phyloP scores from a whole-genome alignment of 2,329 filamentous ascomycete genomes.

The Penicillium thymicola region DNA sequence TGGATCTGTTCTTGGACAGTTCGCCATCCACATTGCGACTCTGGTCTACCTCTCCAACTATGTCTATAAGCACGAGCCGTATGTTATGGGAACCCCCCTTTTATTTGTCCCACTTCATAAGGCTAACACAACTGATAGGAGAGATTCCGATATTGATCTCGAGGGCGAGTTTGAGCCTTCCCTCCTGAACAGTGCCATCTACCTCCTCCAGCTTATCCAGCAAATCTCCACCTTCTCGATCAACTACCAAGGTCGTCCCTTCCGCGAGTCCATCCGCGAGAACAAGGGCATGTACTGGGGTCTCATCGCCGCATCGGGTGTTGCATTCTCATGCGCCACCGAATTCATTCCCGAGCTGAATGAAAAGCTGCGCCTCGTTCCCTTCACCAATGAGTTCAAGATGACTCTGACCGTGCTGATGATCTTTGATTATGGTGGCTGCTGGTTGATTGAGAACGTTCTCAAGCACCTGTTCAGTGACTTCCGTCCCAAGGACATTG shows the following conservation, averaged over 20 bases:
- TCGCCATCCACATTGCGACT: constrained; percentile 90
- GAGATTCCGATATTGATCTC: constrained; percentile 69
- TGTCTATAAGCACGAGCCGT: constrained; percentile 82
- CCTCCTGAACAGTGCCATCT: constrained; percentile 93
- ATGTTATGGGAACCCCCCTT: constrained; percentile 43
- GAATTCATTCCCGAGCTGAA: constrained; percentile 96
- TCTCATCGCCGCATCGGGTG: constrained; percentile 80
- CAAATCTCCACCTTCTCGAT: constrained; percentile 99
- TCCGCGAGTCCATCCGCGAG: constrained; percentile 92
- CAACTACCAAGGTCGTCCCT: constrained; percentile 97
- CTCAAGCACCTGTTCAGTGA: constrained; percentile 87
- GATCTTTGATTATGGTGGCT: constrained; percentile 81
- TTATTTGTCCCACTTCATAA: constrained; percentile 20
- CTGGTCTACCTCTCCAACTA: constrained; percentile 90
- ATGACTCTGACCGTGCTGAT: constrained; percentile 77
- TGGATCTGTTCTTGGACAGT: constrained; percentile 93
- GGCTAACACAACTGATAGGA: constrained; percentile 40
- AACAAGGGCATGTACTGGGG: constrained; percentile 99
- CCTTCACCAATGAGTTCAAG: constrained; percentile 88
- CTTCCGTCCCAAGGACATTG: constrained; percentile 90
- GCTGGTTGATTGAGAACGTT: constrained; percentile 80
- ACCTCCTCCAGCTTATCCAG: constrained; percentile 95
- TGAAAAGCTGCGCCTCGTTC: constrained; percentile 85
- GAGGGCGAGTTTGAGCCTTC: constrained; percentile 94
- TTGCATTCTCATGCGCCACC: constrained; percentile 91